Percentiles rank a stretch among this genome's conserved stretches.
phyloP scores from a whole-genome alignment of 768 basidiomycete species.

The Trametes villosa region DNA sequence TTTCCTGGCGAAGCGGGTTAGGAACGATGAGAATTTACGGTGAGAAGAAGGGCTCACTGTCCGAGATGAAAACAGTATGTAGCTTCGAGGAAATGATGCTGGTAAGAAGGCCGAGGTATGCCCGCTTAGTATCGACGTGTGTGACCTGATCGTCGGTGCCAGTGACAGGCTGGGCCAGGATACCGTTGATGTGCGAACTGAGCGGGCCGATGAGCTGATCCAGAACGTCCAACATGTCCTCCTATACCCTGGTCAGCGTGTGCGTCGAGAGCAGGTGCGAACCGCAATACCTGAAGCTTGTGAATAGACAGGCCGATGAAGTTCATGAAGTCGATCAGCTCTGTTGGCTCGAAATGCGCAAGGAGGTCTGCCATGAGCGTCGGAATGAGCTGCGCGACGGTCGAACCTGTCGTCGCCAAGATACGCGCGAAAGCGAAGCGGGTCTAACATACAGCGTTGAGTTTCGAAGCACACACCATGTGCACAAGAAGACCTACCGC shows the following conservation, averaged over 20 bases:
- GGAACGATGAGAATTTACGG: background rate
- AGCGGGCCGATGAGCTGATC: constrained; percentile 91
- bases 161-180: constrained; percentile 78
- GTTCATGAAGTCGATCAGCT: constrained; percentile 93
- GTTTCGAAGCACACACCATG: background rate
- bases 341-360: constrained; percentile 87
- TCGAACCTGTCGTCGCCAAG: constrained; percentile 85
- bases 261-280: background rate
- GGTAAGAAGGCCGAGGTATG: constrained; percentile 84
- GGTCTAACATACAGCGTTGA: constrained; percentile 53
- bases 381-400: constrained; percentile 86
- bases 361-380: constrained; percentile 90
- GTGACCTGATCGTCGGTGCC: constrained; percentile 88
- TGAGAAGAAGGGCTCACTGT: constrained; percentile 59
- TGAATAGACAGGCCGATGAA: constrained; percentile 92
- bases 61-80: constrained; percentile 84
- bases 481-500: constrained; percentile 63
- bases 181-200: constrained; percentile 75
- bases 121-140: constrained; percentile 83
- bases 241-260: constrained; percentile 45
- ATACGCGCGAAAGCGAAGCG: constrained; percentile 94
- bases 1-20: constrained; percentile 49
- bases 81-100: constrained; percentile 82
- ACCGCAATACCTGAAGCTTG: constrained; percentile 73
- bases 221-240: constrained; percentile 84